Evolutionary conservation across 176 grass and related monocot genomes (phyloP), one percentile per base, ranked within the genome.

Genomic region (Aegilops umbellulata): DNA sequence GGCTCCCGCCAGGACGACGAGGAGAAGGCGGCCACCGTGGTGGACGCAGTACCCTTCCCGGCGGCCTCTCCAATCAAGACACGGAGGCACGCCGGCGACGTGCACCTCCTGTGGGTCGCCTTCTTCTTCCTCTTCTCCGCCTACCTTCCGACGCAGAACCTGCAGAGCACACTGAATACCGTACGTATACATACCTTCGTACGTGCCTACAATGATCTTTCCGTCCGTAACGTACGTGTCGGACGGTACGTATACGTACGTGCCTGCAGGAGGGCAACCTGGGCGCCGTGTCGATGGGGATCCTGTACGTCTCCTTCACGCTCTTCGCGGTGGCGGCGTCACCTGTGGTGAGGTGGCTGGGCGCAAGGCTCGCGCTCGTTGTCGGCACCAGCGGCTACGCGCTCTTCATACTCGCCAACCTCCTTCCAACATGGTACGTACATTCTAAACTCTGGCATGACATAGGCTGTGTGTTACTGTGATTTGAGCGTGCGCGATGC

Each of bases 401-500:
- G 39, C 35, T 98, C 25, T 98, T 98, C 80, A 95, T 98, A 36
- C 85, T 94, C 10, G 83, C 95, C 63, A 98, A 98, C 87, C 85
- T 98, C 61, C 89, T 92, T 51, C 83, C 93, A 3, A 85, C 83
- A 66, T 93, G 95, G 93, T 97, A 41, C 74, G 81, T 76, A 65
- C 4, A 46, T 46, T 29, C 62, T 11, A 25, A 25, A 65, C 6
- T 24, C 57, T 76, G n/a, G 9, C 14, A 49, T 29, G n/a, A 42
- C 60, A 63, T 63, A n/a, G 61, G n/a, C 8, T 2, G 20, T 23
- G 44, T 30, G 29, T 30, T 30, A 30, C 29, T 30, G 29, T 14
- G 3, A 13, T 46, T 46, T 46, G 12, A 13, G 44, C 42, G 11
- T 42, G 38, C 38, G 36, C 5, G 32, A 5, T 39, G 36, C 36